These are phyloP conservation scores for Pleurotus citrinopileatus DNA, from an alignment of 768 basidiomycete genomes.

Conservation along the genomic window DNA sequence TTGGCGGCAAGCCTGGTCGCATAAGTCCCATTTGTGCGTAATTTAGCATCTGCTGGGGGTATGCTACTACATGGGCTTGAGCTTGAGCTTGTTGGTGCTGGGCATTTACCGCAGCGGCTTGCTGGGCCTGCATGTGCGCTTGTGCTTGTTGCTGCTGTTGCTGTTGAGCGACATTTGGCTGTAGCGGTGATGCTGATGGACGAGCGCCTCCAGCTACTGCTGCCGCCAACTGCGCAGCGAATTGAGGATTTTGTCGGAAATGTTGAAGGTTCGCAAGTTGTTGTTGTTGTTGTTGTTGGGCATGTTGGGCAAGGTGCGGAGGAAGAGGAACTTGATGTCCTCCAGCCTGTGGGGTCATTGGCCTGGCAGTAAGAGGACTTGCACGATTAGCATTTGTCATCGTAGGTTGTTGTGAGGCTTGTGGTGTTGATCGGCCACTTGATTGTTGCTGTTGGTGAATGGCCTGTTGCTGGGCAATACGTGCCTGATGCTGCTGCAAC, in stretches of 20 bases:
- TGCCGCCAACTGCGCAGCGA: constrained; percentile 24
- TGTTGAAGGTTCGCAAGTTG: constrained; percentile 21
- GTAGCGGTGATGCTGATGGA: constrained; percentile 9
- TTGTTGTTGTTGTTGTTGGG: constrained; percentile 20
- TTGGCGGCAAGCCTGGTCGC: constrained; percentile 5
- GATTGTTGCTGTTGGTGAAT: constrained; percentile 13
- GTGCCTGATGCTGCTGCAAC: constrained; percentile 11
- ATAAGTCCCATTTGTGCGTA: constrained; percentile 8
- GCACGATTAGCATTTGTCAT: constrained; percentile 23
- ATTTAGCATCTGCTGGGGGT: constrained; percentile 8
- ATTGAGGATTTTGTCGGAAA: constrained; percentile 14
- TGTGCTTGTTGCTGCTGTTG: constrained; percentile 16
- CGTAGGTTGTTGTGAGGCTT: no score
- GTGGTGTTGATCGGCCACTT: constrained; percentile 28
- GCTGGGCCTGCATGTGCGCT: constrained; percentile 17
- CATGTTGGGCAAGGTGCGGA: constrained; percentile 16
- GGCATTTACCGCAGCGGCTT: constrained; percentile 13
- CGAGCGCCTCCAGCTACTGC: constrained; percentile 22
- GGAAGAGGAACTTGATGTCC: constrained; percentile 24
- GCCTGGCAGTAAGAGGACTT: constrained; percentile 33
- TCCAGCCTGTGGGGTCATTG: constrained; percentile 27
- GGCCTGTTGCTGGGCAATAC: constrained; percentile 13
- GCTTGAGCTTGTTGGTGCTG: constrained; percentile 12
- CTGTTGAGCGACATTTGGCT: constrained; percentile 6
- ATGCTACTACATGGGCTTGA: constrained; percentile 2